A percentile compares a stretch with the other conserved stretches of the same genome.
phyloP scores from a whole-genome alignment of 306 rosid species.

The Ziziphus jujuba region DNA sequence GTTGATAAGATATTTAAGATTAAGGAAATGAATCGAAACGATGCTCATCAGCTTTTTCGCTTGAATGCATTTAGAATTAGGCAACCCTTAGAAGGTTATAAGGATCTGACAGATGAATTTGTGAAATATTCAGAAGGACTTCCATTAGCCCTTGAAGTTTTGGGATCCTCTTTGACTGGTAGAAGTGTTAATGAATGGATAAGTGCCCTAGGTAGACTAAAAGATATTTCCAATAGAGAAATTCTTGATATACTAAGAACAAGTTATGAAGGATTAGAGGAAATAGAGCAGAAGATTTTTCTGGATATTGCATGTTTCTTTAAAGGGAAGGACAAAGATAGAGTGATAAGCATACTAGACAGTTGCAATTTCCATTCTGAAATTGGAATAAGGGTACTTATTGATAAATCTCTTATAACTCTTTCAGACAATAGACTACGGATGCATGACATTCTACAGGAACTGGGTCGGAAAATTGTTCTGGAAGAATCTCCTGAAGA shows the following conservation, averaged over 20 bases:
- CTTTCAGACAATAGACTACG: background rate
- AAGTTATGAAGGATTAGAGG: conserved; percentile 29
- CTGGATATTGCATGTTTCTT: conserved; percentile 40
- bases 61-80: conserved; percentile 4
- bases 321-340: conserved; percentile 27
- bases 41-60: conserved; percentile 12
- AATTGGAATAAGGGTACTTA: conserved; percentile 37
- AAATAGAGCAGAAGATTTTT: conserved; percentile 26
- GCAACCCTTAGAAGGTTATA: background rate
- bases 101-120: background rate
- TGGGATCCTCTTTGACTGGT: conserved; percentile 11
- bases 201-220: background rate
- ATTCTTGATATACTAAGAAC: conserved; percentile 5
- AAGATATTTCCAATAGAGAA: conserved; percentile 5
- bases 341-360: conserved; percentile 15
- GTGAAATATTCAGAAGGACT: conserved; percentile 1
- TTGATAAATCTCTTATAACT: conserved; percentile 40
- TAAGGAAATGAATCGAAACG: conserved; percentile 1
- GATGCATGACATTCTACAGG: conserved; percentile 44
- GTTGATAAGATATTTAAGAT: conserved; percentile 7
- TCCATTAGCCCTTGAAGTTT: conserved; percentile 22
- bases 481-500: conserved; percentile 4
- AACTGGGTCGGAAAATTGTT: conserved; percentile 36
- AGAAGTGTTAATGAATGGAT: conserved; percentile 6
- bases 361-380: conserved; percentile 11